Evolutionary conservation across 768 basidiomycete genomes (phyloP).

Genomic region (Suillus alpinus): DNA sequence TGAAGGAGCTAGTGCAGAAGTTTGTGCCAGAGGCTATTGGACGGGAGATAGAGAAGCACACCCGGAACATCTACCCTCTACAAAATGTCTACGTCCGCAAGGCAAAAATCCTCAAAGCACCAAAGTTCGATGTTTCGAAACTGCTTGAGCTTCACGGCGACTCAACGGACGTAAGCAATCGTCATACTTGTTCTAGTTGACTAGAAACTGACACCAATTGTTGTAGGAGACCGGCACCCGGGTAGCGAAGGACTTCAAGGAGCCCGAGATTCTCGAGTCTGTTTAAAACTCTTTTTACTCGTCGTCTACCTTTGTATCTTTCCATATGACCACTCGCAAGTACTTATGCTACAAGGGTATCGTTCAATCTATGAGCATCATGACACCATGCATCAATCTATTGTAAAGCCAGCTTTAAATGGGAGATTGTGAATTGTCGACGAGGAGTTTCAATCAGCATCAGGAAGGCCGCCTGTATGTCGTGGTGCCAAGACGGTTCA

Average conservation of each 20-base stretch:
- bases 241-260: constrained; percentile 95
- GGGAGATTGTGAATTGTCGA: no score
- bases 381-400: constrained; percentile 2
- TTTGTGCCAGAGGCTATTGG: constrained; percentile 99
- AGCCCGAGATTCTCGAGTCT: constrained; percentile 90
- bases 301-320: constrained; percentile 37
- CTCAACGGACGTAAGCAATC: constrained; percentile 77
- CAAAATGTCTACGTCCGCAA: constrained; percentile 99
- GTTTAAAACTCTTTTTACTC: constrained; percentile 59
- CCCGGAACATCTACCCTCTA: constrained; percentile 94
- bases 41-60: constrained; percentile 98
- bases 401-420: not conserved
- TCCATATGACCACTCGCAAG: constrained; percentile 20
- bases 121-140: constrained; percentile 95
- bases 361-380: constrained; percentile 36
- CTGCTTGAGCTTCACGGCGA: constrained; percentile 96
- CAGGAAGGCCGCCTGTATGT: not conserved
- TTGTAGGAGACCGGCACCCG: constrained; percentile 89
- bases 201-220: constrained; percentile 9
- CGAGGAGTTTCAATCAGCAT: not conserved
- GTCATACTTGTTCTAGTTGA: constrained; percentile 1
- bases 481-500: not conserved
- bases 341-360: constrained; percentile 37
- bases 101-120: constrained; percentile 98
- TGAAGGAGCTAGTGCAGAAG: constrained; percentile 98